Base-by-base conservation (phyloP, 2,329 filamentous ascomycete genomes). In the Rasamsonia emersonii region DNA sequence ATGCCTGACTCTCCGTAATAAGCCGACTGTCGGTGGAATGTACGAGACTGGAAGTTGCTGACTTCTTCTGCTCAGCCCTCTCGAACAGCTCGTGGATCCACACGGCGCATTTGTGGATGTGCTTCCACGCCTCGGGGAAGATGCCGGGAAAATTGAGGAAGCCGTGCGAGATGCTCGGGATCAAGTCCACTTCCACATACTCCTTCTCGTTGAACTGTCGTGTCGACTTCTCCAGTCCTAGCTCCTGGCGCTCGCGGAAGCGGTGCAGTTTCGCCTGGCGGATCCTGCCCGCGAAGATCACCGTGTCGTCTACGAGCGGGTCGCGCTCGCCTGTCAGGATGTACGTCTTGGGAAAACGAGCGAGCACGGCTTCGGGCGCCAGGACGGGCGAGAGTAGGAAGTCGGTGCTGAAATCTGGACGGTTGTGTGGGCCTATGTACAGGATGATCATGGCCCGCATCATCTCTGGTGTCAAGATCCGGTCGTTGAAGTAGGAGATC, bases 391-490 rank as follows among this genome's bases (percentile, higher is more conserved):
- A 93, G 2, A 98, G 74, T 0, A 94, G 73, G 54, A 86, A 95
- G 57, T 98, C 89, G 5, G 83, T 85, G 17, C 77, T 77, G 56
- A 98, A 96, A 53, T 96, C 86, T 0, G 91, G 91, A 1, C 88
- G 80, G 56, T 91, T 85, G 53, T 95, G 83, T 0, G 88, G 86
- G 1, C 91, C 91, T 34, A 98, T 83, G 56, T 98, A 98, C 3
- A 98, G 70, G 43, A 98, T 93, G 43, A 98, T 94, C 88, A 98
- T 96, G 41, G 88, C 86, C 18, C 91, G 82, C 82, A 96, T 95
- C 86, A 96, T 94, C 59, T 98, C 91, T 0, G 91, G 89, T 0
- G 86, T 89, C 9, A 98, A 70, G 17, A 98, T 83, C 17, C 91
- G 81, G 57, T 98, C 91, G 56, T 93, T 91, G 58, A 95, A 93